These are phyloP conservation scores for Bipolaris victoriae DNA, from an alignment of 2,329 filamentous ascomycete species.

Conservation along the genomic window DNA sequence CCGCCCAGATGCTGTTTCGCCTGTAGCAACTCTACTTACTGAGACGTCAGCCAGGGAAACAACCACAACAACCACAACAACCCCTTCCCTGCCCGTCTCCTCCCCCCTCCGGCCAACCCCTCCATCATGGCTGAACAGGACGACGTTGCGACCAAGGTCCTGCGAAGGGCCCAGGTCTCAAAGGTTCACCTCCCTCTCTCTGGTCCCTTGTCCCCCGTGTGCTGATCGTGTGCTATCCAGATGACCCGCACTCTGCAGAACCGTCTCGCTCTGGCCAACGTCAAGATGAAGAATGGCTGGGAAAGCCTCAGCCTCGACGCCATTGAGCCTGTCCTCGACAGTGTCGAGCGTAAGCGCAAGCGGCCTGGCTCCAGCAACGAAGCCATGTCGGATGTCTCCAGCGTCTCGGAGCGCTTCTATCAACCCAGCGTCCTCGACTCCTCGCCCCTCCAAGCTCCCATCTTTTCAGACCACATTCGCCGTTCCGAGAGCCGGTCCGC, in stretches of 20 bases:
- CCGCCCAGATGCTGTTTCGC: conserved; percentile 32
- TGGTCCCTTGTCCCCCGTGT: conserved; percentile 26
- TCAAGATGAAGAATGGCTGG: conserved; percentile 96
- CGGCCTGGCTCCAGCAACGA: conserved; percentile 71
- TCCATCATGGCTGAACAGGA: conserved; percentile 46
- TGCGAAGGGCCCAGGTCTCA: conserved; percentile 53
- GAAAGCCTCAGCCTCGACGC: conserved; percentile 85
- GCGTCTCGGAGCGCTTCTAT: conserved; percentile 77
- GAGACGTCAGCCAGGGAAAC: conserved; percentile 35
- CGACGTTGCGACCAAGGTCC: conserved; percentile 52
- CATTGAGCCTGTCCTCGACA: conserved; percentile 81
- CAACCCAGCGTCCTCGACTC: conserved; percentile 74
- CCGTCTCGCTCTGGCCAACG: conserved; percentile 91
- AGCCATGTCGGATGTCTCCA: conserved; percentile 83
- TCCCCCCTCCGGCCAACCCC: conserved; percentile 11
- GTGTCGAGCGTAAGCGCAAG: conserved; percentile 74
- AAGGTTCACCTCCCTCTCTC: conserved; percentile 41
- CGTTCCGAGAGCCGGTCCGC: conserved; percentile 60
- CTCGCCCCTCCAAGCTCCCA: conserved; percentile 79
- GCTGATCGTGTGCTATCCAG: conserved; percentile 57
- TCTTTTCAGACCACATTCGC: conserved; percentile 83
- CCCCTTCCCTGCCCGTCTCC: conserved; percentile 17
- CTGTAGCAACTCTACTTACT: conserved; percentile 33
- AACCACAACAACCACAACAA: conserved; percentile 12
- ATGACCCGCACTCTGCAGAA: conserved; percentile 93